Evolutionary conservation across 495 filamentous ascomycete genomes (phyloP).

Genomic region (Chlorociboria aeruginascens): DNA sequence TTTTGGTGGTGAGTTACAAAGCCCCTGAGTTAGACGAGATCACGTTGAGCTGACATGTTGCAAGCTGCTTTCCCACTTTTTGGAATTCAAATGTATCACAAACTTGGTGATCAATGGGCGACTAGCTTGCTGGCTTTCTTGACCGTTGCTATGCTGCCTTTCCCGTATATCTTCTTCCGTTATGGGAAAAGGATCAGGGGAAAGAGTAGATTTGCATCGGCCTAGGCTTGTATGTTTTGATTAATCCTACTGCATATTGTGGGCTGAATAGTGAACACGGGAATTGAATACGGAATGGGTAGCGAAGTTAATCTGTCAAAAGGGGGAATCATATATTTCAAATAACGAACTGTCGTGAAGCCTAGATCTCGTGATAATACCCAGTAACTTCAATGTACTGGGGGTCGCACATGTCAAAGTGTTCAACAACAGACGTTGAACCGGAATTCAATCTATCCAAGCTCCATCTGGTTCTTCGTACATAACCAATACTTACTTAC

Average conservation of each 20-base stretch:
- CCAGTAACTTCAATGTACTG: no score
- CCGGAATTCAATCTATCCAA: no score
- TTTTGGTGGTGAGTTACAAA: slow-evolving; percentile 64
- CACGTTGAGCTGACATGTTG: slow-evolving; percentile 9
- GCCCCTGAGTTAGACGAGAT: slow-evolving; percentile 7
- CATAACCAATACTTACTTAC: no score
- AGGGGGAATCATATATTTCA: not conserved
- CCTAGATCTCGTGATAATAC: no score
- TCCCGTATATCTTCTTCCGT: slow-evolving; percentile 30
- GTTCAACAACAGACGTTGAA: no score
- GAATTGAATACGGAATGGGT: not conserved
- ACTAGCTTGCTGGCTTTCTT: slow-evolving; percentile 35
- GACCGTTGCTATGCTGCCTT: slow-evolving; percentile 33
- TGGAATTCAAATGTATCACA: slow-evolving; percentile 38
- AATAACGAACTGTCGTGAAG: no score
- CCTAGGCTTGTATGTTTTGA: not conserved
- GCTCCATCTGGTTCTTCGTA: no score
- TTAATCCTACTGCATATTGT: not conserved
- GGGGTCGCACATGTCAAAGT: no score
- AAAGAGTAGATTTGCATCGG: slow-evolving; percentile 33
- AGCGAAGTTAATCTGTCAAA: not conserved
- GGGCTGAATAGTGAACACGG: not conserved
- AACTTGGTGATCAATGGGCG: slow-evolving; percentile 39
- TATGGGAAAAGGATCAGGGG: slow-evolving; percentile 37
- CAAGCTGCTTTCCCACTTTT: slow-evolving; percentile 36